Evolutionary conservation across 2,329 filamentous ascomycete species (phyloP).

Genomic region (Aspergillus phoenicis): DNA sequence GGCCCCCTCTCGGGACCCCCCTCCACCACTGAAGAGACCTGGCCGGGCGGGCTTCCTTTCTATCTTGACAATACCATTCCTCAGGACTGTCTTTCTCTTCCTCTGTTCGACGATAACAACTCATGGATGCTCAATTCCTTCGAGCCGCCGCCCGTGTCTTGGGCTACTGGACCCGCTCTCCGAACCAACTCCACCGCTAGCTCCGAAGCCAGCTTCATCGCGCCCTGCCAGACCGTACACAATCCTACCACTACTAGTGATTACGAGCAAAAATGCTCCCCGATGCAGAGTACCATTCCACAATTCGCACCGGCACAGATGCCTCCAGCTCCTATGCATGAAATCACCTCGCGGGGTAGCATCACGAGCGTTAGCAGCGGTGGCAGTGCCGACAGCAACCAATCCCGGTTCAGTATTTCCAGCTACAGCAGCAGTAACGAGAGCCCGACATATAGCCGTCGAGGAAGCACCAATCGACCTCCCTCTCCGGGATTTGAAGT

Average conservation of each 20-base stretch:
- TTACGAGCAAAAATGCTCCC: not conserved
- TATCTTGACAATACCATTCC: not conserved
- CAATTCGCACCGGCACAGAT: not conserved
- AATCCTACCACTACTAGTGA: no score
- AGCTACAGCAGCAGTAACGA: not conserved
- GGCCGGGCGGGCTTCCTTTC: not conserved
- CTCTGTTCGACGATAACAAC: not conserved
- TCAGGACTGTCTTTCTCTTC: not conserved
- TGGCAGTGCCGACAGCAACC: not conserved
- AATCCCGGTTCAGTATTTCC: not conserved
- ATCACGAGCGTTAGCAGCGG: not conserved
- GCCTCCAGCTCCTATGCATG: not conserved
- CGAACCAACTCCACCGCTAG: not conserved
- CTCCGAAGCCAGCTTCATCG: not conserved
- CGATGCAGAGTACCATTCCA: not conserved
- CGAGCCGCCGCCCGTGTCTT: not conserved
- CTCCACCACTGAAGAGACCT: not conserved
- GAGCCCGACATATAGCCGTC: not conserved
- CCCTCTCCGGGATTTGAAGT: not conserved
- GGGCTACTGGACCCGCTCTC: not conserved
- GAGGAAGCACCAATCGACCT: not conserved
- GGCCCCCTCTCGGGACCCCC: not conserved
- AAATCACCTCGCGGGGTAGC: constrained; percentile 5
- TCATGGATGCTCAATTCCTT: not conserved
- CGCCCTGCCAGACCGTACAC: not conserved